phyloP scores from a whole-genome alignment of 2,329 filamentous ascomycete genomes.

The Neoascochyta sp. region DNA sequence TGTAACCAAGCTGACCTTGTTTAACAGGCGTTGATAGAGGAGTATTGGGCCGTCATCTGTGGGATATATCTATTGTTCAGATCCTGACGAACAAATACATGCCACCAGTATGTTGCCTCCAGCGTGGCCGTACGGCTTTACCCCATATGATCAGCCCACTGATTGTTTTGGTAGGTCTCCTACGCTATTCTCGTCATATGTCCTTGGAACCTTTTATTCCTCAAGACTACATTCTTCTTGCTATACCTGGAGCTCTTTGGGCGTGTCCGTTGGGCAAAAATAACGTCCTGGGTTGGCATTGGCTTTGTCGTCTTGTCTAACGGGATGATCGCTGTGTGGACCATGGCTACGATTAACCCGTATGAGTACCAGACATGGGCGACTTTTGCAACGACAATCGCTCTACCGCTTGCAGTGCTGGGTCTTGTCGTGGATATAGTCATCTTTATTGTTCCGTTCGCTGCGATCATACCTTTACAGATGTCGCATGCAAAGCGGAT shows the following conservation, averaged over 20 bases:
- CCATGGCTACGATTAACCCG: constrained; percentile 2
- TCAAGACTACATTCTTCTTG: constrained; percentile 6
- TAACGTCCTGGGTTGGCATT: constrained; percentile 4
- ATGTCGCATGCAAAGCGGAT: constrained; percentile 3
- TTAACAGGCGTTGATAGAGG: constrained; percentile 1
- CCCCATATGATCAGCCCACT: background rate
- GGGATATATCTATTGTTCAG: constrained; percentile 2
- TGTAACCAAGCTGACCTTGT: background rate
- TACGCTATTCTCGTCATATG: constrained; percentile 1
- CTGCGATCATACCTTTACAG: constrained; percentile 3
- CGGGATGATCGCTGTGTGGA: constrained; percentile 1
- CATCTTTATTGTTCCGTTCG: constrained; percentile 5
- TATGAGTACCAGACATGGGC: constrained; percentile 1
- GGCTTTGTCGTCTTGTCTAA: constrained; percentile 2
- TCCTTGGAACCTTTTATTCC: constrained; percentile 1
- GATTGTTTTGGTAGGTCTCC: constrained; percentile 1
- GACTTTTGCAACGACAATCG: background rate
- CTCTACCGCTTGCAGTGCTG: background rate
- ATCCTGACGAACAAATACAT: background rate
- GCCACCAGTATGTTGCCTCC: constrained; percentile 1
- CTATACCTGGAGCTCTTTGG: constrained; percentile 6
- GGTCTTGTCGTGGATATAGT: constrained; percentile 1
- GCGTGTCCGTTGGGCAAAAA: constrained; percentile 3
- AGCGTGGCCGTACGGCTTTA: too few species aligned
- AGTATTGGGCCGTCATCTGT: constrained; percentile 3